A percentile compares a stretch with the other conserved stretches of the same genome.
These are phyloP conservation scores for Petunia secreta DNA, from an alignment of 257 asterid genomes.

Conservation along the genomic window DNA sequence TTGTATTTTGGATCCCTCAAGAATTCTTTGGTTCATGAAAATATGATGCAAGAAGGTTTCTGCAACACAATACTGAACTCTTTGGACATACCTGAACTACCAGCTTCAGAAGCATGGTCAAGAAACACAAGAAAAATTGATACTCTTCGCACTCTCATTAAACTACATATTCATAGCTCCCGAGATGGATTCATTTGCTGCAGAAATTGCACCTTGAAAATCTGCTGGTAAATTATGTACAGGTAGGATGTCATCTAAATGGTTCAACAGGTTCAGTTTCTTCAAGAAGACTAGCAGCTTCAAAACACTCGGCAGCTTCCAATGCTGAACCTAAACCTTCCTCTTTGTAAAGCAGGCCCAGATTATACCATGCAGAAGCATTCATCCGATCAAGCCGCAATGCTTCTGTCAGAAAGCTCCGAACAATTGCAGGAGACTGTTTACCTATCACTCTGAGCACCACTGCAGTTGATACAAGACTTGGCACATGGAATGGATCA, in stretches of 20 bases:
- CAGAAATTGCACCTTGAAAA: neutral
- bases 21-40: neutral
- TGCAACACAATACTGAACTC: conserved; percentile 4
- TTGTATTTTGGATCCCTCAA: neutral
- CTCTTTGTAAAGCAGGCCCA: conserved; percentile 72
- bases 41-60: neutral
- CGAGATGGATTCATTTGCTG: conserved; percentile 10
- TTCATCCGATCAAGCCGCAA: conserved; percentile 67
- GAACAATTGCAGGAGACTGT: conserved; percentile 48
- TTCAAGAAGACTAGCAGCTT: conserved; percentile 67
- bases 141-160: neutral
- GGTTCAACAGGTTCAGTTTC: conserved; percentile 87
- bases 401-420: conserved; percentile 80
- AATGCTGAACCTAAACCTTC: conserved; percentile 50
- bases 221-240: neutral
- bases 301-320: conserved; percentile 85
- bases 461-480: conserved; percentile 69
- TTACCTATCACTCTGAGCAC: conserved; percentile 53
- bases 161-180: neutral
- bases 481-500: conserved; percentile 71
- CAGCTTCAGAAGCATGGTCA: neutral
- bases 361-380: conserved; percentile 74
- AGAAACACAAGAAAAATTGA: neutral
- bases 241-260: conserved; percentile 50
- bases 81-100: neutral